phyloP scores from a whole-genome alignment of 2,329 filamentous ascomycete genomes.

The Colletotrichum sp. region DNA sequence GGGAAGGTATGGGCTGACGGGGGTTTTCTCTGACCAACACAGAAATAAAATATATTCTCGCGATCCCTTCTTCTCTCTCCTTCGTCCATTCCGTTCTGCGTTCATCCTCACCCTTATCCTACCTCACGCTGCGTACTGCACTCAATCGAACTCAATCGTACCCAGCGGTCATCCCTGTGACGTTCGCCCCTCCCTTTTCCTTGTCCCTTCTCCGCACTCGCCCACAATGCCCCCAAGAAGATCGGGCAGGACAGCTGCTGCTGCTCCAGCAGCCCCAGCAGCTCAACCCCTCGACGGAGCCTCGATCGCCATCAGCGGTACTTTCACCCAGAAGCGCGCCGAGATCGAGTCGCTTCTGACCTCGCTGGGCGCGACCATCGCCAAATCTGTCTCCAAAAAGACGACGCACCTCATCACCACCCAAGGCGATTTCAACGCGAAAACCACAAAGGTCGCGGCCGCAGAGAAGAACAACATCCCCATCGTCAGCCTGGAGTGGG shows the following conservation, averaged over 20 bases:
- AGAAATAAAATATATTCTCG: neutral
- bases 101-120: neutral
- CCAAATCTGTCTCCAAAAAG: constrained; percentile 50
- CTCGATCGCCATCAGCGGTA: constrained; percentile 64
- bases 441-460: constrained; percentile 55
- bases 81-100: neutral
- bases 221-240: constrained; percentile 17
- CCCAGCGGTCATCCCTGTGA: neutral
- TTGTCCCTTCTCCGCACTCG: neutral
- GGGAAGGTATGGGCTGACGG: neutral
- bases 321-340: constrained; percentile 59
- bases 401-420: constrained; percentile 65
- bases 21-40: neutral
- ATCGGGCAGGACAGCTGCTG: constrained; percentile 9
- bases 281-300: constrained; percentile 48
- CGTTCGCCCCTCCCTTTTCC: neutral
- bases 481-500: constrained; percentile 67
- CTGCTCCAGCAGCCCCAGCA: neutral
- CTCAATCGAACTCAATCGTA: neutral
- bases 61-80: neutral
- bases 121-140: neutral
- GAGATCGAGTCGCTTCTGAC: constrained; percentile 50
- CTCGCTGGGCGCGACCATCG: constrained; percentile 53
- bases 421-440: constrained; percentile 53
- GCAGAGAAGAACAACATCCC: constrained; percentile 52